These are phyloP conservation scores for Ceratobasidium sp. DNA, from an alignment of 1,284 basidiomycete species.

Conservation along the genomic window DNA sequence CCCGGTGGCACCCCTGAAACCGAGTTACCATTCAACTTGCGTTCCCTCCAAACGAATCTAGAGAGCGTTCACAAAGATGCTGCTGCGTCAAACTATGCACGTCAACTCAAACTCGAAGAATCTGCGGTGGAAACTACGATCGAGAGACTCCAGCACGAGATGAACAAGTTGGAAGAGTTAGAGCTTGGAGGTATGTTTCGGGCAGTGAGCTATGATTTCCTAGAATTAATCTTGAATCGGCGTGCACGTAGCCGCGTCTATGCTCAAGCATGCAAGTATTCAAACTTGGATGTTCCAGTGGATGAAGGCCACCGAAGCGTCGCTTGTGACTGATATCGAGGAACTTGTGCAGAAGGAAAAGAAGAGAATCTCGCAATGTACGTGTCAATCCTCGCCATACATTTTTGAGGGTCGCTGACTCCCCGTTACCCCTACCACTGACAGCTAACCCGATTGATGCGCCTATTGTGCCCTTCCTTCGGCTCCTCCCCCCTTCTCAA, in stretches of 20 bases:
- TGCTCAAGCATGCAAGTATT: conserved; percentile 63
- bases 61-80: conserved; percentile 65
- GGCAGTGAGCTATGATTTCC: neutral
- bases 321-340: conserved; percentile 65
- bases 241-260: conserved; percentile 13
- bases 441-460: conserved; percentile 42
- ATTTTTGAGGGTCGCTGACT: neutral
- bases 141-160: conserved; percentile 71
- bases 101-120: conserved; percentile 83
- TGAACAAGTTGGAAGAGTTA: conserved; percentile 62
- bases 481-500: conserved; percentile 76
- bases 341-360: conserved; percentile 57
- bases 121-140: conserved; percentile 85
- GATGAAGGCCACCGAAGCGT: conserved; percentile 68
- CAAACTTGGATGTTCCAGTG: conserved; percentile 88
- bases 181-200: conserved; percentile 29
- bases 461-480: conserved; percentile 68
- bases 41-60: conserved; percentile 71
- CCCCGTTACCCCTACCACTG: neutral
- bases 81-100: conserved; percentile 67
- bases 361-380: neutral
- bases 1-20: neutral
- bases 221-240: neutral
- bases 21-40: conserved; percentile 74
- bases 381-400: neutral